Evolutionary conservation across 305 asterid species (phyloP), one percentile per base, ranked within the genome.

Genomic region (Andrographis paniculata): DNA sequence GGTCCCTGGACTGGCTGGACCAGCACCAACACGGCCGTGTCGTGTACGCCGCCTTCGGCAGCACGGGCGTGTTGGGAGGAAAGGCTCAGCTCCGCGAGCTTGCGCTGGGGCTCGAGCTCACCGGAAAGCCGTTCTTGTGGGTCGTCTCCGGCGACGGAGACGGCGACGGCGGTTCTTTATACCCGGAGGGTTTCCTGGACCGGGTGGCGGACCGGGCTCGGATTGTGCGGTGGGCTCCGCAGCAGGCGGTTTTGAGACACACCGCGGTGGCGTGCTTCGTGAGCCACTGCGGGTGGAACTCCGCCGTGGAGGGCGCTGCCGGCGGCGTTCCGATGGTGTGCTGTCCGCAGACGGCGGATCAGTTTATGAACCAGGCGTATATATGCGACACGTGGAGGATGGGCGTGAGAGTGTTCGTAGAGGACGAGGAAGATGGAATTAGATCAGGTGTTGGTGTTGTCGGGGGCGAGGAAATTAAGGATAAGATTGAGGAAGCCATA

Each of bases 261-360:
- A 11, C 9, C 9, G 8, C 38, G 13, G 38, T 33, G 9, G 38
- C 13, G 3, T 33, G 38, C n/a, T 33, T 33, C 38, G 2, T 33
- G 11, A 33, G 38, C 38, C 38, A 33, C n/a, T 33, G 38, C n/a
- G 38, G 38, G 38, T 33, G 38, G 38, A 33, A 33, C 12, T 33
- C 38, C 14, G 13, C n/a, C 4, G 13, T 33, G 38, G 38, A 33
- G 38, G 12, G 38, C n/a, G 38, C n/a, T 4, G n/a, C 14, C n/a
- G 12, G 38, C 12, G 38, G 38, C 0, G 38, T 33, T 4, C 38
- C 38, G 14, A 7, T 33, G 38, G 38, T 33, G 38, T 33, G 38
- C n/a, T 33, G 38, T 11, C 38, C 38, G 8, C 38, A 33, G 4
- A 13, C 12, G 11, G 38, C 38, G 12, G 38, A 33, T 33, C 38